phyloP scores from a whole-genome alignment of 306 rosid genomes.

The Prunus kanzakura region DNA sequence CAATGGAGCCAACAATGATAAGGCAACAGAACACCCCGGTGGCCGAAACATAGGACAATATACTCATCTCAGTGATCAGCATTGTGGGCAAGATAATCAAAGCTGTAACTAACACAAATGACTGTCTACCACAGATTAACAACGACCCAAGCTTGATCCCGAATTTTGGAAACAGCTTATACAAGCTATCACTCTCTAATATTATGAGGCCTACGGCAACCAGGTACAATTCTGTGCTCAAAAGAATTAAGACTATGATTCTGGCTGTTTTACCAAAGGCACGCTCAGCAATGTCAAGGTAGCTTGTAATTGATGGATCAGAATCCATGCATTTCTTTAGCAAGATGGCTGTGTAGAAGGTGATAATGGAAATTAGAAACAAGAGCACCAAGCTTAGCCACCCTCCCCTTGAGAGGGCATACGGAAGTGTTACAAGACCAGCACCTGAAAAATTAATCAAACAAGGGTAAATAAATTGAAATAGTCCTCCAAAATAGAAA shows the following conservation, averaged over 20 bases:
- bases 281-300: slow-evolving; percentile 9
- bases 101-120: slow-evolving; percentile 7
- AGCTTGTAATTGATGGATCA: neutral
- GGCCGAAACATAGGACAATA: slow-evolving; percentile 13
- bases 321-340: slow-evolving; percentile 13
- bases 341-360: slow-evolving; percentile 6
- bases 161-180: neutral
- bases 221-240: slow-evolving; percentile 3
- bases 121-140: neutral
- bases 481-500: neutral
- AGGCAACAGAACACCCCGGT: neutral
- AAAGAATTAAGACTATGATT: neutral
- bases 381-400: slow-evolving; percentile 6
- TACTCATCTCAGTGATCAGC: slow-evolving; percentile 5
- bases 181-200: slow-evolving; percentile 12
- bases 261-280: slow-evolving; percentile 7
- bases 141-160: neutral
- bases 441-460: neutral
- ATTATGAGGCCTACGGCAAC: neutral
- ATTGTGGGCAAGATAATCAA: slow-evolving; percentile 1
- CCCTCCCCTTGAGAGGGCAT: slow-evolving; percentile 16
- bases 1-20: neutral
- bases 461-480: neutral
- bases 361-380: neutral
- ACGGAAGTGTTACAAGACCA: slow-evolving; percentile 13